Conservation (phyloP, 805 yeast genomes). For the Candida pini region DNA sequence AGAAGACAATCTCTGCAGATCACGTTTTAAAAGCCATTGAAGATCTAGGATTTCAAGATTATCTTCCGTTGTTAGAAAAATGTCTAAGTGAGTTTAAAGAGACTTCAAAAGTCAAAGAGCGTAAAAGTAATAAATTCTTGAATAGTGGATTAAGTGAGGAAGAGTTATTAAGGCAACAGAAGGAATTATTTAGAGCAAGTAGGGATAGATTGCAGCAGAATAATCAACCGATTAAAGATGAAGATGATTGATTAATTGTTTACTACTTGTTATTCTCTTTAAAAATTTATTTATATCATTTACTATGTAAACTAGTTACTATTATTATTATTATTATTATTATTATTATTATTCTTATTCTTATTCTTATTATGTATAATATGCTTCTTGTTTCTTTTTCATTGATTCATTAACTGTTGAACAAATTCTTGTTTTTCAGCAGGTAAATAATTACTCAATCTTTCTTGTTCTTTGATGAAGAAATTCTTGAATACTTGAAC, state of each 20-base stretch:
- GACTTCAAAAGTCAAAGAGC: constrained; percentile 79
- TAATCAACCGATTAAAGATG: constrained; percentile 8
- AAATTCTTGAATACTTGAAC: constrained; percentile 25
- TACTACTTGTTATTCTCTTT: background rate
- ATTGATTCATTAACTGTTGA: constrained; percentile 7
- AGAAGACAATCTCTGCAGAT: constrained; percentile 94
- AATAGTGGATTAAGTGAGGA: constrained; percentile 90
- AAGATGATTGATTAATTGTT: constrained; percentile 8
- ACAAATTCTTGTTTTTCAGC: constrained; percentile 17
- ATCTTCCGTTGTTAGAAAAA: constrained; percentile 74
- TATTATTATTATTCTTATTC: background rate
- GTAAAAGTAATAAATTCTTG: constrained; percentile 87
- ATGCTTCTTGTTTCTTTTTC: too few relatives aligned
- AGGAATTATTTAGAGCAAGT: constrained; percentile 69
- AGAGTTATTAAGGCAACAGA: constrained; percentile 87
- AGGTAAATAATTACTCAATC: constrained; percentile 7
- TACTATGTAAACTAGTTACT: background rate
- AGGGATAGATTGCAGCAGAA: constrained; percentile 29
- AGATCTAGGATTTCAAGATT: constrained; percentile 82
- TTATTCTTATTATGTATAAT: background rate
- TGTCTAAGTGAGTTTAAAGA: constrained; percentile 85
- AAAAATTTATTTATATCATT: constrained; percentile 3
- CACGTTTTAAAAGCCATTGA: constrained; percentile 87
- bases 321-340: background rate
- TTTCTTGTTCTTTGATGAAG: constrained; percentile 13